A percentile compares a stretch with the other conserved stretches of the same genome.
phyloP scores from a whole-genome alignment of 768 basidiomycete genomes.

The Pisolithus sp. region DNA sequence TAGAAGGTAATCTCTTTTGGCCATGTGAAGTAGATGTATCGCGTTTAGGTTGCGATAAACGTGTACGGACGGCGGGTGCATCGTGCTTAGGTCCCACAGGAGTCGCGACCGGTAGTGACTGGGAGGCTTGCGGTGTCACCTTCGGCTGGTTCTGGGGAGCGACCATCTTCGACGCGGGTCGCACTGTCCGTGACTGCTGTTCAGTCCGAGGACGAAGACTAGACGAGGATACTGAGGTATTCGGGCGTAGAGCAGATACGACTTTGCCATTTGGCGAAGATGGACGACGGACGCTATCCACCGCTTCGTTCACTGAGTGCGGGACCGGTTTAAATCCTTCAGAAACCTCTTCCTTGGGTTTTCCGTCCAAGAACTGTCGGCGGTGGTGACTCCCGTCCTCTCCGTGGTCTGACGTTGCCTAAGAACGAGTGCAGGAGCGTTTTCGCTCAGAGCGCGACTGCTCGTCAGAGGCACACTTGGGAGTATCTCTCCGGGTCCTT shows the following conservation, averaged over 20 bases:
- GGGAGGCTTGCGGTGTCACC: background rate
- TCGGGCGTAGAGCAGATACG: conserved; percentile 18
- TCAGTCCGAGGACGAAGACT: conserved; percentile 33
- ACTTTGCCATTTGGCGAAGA: conserved; percentile 6
- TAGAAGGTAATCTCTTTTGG: background rate
- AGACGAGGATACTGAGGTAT: conserved; percentile 16
- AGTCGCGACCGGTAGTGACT: background rate
- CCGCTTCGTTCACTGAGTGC: conserved; percentile 4
- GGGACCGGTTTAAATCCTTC: conserved; percentile 40
- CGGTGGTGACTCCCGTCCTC: background rate
- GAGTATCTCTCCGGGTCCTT: conserved; percentile 8
- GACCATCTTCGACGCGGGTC: conserved; percentile 20
- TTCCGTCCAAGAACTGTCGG: background rate
- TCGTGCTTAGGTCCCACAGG: conserved; percentile 33
- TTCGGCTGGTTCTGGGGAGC: background rate
- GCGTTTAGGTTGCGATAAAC: background rate
- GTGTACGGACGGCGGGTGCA: background rate
- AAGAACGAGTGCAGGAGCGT: background rate
- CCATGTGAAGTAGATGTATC: conserved; percentile 9
- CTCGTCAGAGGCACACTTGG: conserved; percentile 4
- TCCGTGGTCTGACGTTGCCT: background rate
- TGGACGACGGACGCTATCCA: conserved; percentile 8
- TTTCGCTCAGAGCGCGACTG: background rate
- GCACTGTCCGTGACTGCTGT: conserved; percentile 32
- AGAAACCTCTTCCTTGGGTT: conserved; percentile 29